phyloP scores from a whole-genome alignment of 768 basidiomycete species.

The Russula lepida region DNA sequence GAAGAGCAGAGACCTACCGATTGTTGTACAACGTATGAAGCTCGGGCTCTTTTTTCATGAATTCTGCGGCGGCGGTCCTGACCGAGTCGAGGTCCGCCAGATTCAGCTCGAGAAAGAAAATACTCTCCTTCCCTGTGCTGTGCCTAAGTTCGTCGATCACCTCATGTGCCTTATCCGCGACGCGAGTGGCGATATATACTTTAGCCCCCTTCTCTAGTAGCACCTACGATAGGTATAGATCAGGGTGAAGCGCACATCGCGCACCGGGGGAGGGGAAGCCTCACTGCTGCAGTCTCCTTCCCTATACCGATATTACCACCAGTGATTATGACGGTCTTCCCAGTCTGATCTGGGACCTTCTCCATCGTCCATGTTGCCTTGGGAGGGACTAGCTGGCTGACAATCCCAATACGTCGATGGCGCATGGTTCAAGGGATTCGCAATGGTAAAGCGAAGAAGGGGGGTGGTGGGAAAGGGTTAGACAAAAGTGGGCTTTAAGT shows the following conservation, averaged over 20 bases:
- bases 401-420: neutral
- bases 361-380: slow-evolving; percentile 6
- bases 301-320: neutral
- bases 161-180: neutral
- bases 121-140: neutral
- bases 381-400: slow-evolving; percentile 14
- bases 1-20: neutral
- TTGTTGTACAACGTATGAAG: slow-evolving; percentile 5
- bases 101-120: neutral
- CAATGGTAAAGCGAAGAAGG: too few relatives aligned
- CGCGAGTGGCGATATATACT: neutral
- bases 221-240: neutral
- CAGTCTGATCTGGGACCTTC: slow-evolving; percentile 8
- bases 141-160: neutral
- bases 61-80: neutral
- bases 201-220: neutral
- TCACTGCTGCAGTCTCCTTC: neutral
- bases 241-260: neutral
- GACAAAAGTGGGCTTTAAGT: neutral
- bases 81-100: neutral
- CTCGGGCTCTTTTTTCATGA: neutral
- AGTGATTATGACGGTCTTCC: neutral
- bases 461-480: neutral
- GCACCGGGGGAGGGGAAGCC: neutral
- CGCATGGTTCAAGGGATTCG: neutral